Evolutionary conservation across 108 stramenopile genomes (phyloP), one percentile per base, ranked within the genome.

Genomic region (Nitzschia inconspicua): DNA sequence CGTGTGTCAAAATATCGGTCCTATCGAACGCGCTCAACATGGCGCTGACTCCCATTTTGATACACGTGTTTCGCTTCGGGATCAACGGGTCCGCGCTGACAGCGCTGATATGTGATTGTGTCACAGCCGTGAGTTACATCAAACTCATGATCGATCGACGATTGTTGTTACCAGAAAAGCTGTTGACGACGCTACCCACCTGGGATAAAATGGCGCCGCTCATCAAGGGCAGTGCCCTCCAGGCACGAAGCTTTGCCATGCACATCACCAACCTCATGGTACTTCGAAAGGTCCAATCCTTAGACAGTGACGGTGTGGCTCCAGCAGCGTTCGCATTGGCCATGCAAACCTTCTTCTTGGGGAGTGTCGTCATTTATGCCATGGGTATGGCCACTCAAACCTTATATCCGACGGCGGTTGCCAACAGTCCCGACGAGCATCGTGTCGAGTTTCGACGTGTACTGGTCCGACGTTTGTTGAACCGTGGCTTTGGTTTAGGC

Each of bases 271-370:
- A 86, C 59, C 65, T 88, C 52, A 70, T 78, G 31, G 86, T 88
- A 18, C 71, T 87, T 13, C 63, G 91, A 41, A 80, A 79, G 7
- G 84, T 84, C 6, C 91, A 92, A 52, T 72, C 76, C 4, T 57
- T 92, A 30, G 91, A 92, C 53, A 30, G 72, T 28, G 71, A 80
- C 16, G 86, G 89, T n/a, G 82, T 82, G 47, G 78, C 82, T 1
- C 80, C 86, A n/a, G 80, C 89, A 8, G 89, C 89, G 14, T 75
- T 85, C 60, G 76, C 90, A 13, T 64, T 92, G 37, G 71, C 84
- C 0, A 84, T 88, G 23, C 85, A 92, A 60, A 63, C 73, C 5
- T 86, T 81, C 32, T 80, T 85, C 59, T 46, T 86, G 46, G 91
- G 86, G 14, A 83, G 84, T 3, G 68, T 92, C 27, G 72, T 84